Conservation (phyloP, 2,329 filamentous ascomycete genomes). For the Dactylellina parvicollis region DNA sequence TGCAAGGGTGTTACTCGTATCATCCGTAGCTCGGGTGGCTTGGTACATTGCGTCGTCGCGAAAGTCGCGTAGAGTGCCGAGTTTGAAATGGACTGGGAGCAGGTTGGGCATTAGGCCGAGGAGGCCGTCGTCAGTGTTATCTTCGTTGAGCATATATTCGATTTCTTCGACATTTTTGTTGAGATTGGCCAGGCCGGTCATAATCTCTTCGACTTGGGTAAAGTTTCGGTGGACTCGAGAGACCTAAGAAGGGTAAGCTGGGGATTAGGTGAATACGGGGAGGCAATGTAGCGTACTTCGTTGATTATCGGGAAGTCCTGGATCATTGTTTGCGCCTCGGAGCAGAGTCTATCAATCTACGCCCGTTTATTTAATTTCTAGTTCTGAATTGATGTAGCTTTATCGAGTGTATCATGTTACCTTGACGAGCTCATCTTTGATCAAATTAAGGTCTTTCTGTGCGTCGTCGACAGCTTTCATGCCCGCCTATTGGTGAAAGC, state of each 20-base stretch:
- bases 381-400: neutral
- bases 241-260: conserved; percentile 61
- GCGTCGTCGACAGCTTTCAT: conserved; percentile 89
- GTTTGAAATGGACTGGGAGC: conserved; percentile 86
- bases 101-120: conserved; percentile 82
- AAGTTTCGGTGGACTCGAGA: conserved; percentile 98
- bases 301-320: conserved; percentile 95
- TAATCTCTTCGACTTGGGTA: conserved; percentile 91
- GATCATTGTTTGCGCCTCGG: conserved; percentile 97
- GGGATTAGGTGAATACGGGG: neutral
- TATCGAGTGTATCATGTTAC: conserved; percentile 24
- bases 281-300: conserved; percentile 63
- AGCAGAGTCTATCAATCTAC: conserved; percentile 89
- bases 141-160: conserved; percentile 80
- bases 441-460: conserved; percentile 87
- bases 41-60: conserved; percentile 96
- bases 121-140: conserved; percentile 73
- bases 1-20: conserved; percentile 81
- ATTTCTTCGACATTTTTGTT: conserved; percentile 78
- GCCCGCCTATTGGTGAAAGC: conserved; percentile 70
- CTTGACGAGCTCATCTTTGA: conserved; percentile 98
- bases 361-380: conserved; percentile 12
- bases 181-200: conserved; percentile 86
- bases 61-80: conserved; percentile 91
- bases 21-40: conserved; percentile 81